Evolutionary conservation across 495 filamentous ascomycete species (phyloP).

Genomic region (Recurvomyces mirabilis): DNA sequence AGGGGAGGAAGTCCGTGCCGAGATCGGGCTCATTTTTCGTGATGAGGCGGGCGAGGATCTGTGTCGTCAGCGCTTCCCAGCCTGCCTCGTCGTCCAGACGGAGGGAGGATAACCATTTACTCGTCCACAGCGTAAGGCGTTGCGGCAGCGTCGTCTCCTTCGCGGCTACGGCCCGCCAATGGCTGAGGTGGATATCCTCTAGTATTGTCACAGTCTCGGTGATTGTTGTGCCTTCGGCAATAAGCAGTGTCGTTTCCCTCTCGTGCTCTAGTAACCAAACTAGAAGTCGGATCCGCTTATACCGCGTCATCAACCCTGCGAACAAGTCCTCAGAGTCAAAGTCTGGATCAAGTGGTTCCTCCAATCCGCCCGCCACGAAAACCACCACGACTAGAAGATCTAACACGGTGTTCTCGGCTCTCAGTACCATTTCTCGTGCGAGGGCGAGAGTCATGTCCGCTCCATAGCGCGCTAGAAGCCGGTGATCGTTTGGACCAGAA

Average conservation of each 20-base stretch:
- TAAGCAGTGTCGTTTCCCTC: not conserved
- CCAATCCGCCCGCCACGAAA: slow-evolving; percentile 68
- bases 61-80: slow-evolving; percentile 37
- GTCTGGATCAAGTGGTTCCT: slow-evolving; percentile 51
- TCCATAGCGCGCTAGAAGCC: slow-evolving; percentile 46
- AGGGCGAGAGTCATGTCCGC: slow-evolving; percentile 58
- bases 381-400: slow-evolving; percentile 74
- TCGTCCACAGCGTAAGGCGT: slow-evolving; percentile 30
- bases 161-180: slow-evolving; percentile 18
- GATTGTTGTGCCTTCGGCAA: slow-evolving; percentile 1
- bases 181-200: slow-evolving; percentile 24
- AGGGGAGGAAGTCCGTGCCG: slow-evolving; percentile 43
- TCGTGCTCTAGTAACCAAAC: slow-evolving; percentile 56
- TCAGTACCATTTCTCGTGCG: slow-evolving; percentile 63
- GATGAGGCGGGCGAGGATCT: slow-evolving; percentile 46
- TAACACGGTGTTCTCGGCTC: slow-evolving; percentile 58
- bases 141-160: not conserved
- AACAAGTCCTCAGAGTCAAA: slow-evolving; percentile 56
- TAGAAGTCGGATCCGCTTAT: slow-evolving; percentile 67
- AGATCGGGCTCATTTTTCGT: slow-evolving; percentile 24
- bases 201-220: slow-evolving; percentile 16
- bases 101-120: slow-evolving; percentile 22
- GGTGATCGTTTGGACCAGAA: slow-evolving; percentile 32
- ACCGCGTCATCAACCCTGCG: slow-evolving; percentile 48
- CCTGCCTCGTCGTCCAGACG: slow-evolving; percentile 9